A percentile compares a stretch with the other conserved stretches of the same genome.
phyloP scores from a whole-genome alignment of 768 basidiomycete genomes.

The Sarcodon aspratus region DNA sequence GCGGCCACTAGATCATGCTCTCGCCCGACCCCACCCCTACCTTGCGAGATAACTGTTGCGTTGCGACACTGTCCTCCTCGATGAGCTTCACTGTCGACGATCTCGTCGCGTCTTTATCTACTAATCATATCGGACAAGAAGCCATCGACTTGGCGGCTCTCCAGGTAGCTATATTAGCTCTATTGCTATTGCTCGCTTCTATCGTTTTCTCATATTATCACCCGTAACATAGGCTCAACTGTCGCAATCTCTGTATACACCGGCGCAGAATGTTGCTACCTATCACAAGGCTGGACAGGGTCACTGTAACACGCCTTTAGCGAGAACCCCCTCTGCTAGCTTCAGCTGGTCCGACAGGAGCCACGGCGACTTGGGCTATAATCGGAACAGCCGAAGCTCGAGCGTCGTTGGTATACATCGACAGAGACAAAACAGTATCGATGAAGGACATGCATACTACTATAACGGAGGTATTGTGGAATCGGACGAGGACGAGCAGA shows the following conservation, averaged over 20 bases:
- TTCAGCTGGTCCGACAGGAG: conserved; percentile 8
- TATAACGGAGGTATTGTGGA: conserved; percentile 21
- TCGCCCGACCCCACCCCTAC: too few relatives aligned
- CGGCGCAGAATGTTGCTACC: conserved; percentile 16
- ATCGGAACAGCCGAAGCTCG: conserved; percentile 14
- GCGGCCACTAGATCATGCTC: too few relatives aligned
- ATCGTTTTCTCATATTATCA: conserved; percentile 5
- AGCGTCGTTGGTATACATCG: conserved; percentile 10
- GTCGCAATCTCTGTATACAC: conserved; percentile 26
- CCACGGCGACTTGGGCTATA: conserved; percentile 2
- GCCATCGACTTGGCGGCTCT: conserved; percentile 37
- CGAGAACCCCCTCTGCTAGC: conserved; percentile 15
- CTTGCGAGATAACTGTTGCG: too few relatives aligned
- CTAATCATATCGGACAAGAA: conserved; percentile 41
- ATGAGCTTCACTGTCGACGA: conserved; percentile 41
- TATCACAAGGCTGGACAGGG: conserved; percentile 12
- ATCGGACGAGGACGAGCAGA: conserved; percentile 31
- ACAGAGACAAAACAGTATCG: neutral
- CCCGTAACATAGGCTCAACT: conserved; percentile 27
- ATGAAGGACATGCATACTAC: conserved; percentile 9
- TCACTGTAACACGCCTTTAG: conserved; percentile 12
- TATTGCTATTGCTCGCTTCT: conserved; percentile 7
- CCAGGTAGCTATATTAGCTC: conserved; percentile 23
- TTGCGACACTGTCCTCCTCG: too few relatives aligned
- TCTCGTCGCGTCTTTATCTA: conserved; percentile 34